phyloP scores from a whole-genome alignment of 192 early-diverging fungal genomes.

The Linnemannia schmuckeri region DNA sequence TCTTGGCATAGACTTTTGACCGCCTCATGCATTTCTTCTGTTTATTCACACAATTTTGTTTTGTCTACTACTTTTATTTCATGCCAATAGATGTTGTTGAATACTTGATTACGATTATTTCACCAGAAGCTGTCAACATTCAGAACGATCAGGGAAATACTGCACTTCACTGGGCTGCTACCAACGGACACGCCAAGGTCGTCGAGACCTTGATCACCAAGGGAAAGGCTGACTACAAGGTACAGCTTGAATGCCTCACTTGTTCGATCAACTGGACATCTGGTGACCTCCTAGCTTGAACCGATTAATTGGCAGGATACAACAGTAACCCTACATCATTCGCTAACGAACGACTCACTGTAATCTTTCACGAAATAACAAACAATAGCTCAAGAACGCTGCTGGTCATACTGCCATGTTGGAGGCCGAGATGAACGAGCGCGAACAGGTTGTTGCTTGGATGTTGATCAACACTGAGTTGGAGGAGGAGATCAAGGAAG shows the following conservation, averaged over 20 bases:
- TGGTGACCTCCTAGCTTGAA: too few relatives aligned
- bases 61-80: background rate
- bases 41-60: background rate
- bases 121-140: constrained; percentile 59
- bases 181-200: constrained; percentile 81
- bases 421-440: constrained; percentile 62
- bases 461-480: constrained; percentile 64
- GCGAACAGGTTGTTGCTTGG: constrained; percentile 66
- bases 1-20: background rate
- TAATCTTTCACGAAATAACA: background rate
- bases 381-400: constrained; percentile 62
- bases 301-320: too few relatives aligned
- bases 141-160: constrained; percentile 76
- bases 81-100: constrained; percentile 63
- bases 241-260: constrained; percentile 10
- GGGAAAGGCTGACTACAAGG: constrained; percentile 73
- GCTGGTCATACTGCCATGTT: constrained; percentile 61
- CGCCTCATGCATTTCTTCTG: background rate
- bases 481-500: constrained; percentile 58
- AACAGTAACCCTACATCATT: background rate
- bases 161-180: constrained; percentile 87
- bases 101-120: constrained; percentile 60
- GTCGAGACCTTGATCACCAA: constrained; percentile 71
- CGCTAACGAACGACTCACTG: background rate
- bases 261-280: too few relatives aligned